Evolutionary conservation across 768 basidiomycete species (phyloP), one percentile per base, ranked within the genome.

Genomic region (Phlebiopsis gigantea): DNA sequence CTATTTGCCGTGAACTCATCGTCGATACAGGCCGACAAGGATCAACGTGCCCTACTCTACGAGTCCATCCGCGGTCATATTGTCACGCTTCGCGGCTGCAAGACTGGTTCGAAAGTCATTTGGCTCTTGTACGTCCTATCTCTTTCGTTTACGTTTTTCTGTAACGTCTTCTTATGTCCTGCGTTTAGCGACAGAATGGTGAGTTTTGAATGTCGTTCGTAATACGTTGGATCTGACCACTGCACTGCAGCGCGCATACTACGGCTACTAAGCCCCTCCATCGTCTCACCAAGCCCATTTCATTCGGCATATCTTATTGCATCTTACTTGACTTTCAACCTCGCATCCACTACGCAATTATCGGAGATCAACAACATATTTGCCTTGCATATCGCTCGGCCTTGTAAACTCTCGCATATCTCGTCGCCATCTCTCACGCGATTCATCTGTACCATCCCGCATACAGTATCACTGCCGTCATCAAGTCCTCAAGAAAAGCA

Each of bases 31-130:
- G 88, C 87, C 53, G 88, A 91, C 71, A 90, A 91, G 69, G 91
- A 92, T 53, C 91, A 93, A 67, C 83, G 91, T 21, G 83, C 86
- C 2, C 69, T 85, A 57, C 75, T 93, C 31, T 93, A 91, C 64
- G 90, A 93, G 43, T 91, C 91, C 63, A 91, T 93, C 61, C 79
- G 87, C 39, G 88, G 89, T 2, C 90, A 93, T 65, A 91, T 93
- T 61, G 90, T 93, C 46, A 93, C 90, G 26, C 76, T 93, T n/a
- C 82, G 91, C 34, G 91, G 91, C 21, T 92, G 90, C 68, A 93
- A 93, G 77, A 91, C 91, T 1, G 91, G 91, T 25, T 92, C 90
- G 0, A 92, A 91, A 67, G 89, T 93, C 65, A 93, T 93, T 66
- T 93, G 91, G 91, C 77, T 93, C 49, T 93, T 93, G 79, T 81